phyloP scores from a whole-genome alignment of 495 filamentous ascomycete species.

The Penicillium roqueforti region DNA sequence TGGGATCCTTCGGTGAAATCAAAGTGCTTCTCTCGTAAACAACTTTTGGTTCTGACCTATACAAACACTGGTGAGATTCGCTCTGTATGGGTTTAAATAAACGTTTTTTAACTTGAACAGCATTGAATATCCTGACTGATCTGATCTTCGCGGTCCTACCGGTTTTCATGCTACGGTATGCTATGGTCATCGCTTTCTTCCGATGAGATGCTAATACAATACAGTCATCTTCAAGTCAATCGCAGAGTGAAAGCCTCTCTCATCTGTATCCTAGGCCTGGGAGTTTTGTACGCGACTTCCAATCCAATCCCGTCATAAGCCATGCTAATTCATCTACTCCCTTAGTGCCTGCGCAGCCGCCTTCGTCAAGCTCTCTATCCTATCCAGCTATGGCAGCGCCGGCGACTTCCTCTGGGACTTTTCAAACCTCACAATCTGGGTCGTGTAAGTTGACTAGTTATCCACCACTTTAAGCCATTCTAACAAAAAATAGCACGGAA shows the following conservation, averaged over 20 bases:
- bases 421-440: conserved; percentile 24
- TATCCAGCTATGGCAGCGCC: conserved; percentile 33
- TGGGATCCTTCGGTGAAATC: conserved; percentile 35
- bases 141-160: conserved; percentile 41
- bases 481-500: conserved; percentile 23
- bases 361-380: conserved; percentile 42
- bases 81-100: neutral
- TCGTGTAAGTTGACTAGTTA: conserved; percentile 14
- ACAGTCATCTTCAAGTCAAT: conserved; percentile 44
- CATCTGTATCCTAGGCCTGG: conserved; percentile 39
- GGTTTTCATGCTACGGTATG: conserved; percentile 35
- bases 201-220: neutral
- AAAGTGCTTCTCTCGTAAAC: conserved; percentile 31
- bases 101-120: conserved; percentile 19
- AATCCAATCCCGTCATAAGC: neutral
- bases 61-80: conserved; percentile 26
- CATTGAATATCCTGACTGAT: conserved; percentile 42
- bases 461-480: neutral
- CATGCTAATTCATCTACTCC: neutral
- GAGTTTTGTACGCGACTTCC: conserved; percentile 35
- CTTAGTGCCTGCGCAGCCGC: conserved; percentile 42
- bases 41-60: conserved; percentile 32
- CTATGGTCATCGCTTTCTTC: neutral
- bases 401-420: conserved; percentile 48
- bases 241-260: conserved; percentile 36